phyloP scores from a whole-genome alignment of 352 stramenopile genomes.

The Saprolegnia parasitica region DNA sequence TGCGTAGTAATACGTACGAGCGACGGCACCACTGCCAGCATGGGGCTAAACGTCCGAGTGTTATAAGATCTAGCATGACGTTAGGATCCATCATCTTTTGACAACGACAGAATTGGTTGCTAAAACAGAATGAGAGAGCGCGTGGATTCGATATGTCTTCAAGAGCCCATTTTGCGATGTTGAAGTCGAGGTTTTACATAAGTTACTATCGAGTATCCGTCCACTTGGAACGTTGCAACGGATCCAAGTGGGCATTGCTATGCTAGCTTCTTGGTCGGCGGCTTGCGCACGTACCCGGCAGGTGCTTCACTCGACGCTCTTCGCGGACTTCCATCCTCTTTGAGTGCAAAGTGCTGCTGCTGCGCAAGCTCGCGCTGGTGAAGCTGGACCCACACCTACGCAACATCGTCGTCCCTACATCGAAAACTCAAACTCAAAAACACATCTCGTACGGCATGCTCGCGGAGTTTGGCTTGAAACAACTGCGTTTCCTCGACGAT shows the following conservation, averaged over 20 bases:
- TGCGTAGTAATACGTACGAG: no score
- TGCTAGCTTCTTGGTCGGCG: neutral
- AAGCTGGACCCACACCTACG: slow-evolving; percentile 23
- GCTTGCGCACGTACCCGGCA: no score
- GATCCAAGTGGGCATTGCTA: neutral
- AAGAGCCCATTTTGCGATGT: neutral
- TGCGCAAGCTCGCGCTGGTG: slow-evolving; percentile 23
- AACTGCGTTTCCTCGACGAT: slow-evolving; percentile 24
- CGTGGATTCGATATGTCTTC: no score
- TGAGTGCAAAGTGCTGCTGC: neutral
- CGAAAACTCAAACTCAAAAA: neutral
- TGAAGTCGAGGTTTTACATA: neutral
- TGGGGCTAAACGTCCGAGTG: no score
- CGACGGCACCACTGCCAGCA: no score
- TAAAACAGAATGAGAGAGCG: no score
- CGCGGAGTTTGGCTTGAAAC: slow-evolving; percentile 25
- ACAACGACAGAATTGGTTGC: no score
- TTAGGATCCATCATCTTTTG: no score
- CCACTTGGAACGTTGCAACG: no score
- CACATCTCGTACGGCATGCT: slow-evolving; percentile 11
- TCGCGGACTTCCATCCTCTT: slow-evolving; percentile 4
- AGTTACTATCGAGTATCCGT: neutral
- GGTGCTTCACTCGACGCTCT: neutral
- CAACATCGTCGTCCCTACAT: neutral
- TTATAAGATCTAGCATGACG: no score